Conservation (phyloP, 2,329 filamentous ascomycete species). For the Ophiostoma himal-ulmi region DNA sequence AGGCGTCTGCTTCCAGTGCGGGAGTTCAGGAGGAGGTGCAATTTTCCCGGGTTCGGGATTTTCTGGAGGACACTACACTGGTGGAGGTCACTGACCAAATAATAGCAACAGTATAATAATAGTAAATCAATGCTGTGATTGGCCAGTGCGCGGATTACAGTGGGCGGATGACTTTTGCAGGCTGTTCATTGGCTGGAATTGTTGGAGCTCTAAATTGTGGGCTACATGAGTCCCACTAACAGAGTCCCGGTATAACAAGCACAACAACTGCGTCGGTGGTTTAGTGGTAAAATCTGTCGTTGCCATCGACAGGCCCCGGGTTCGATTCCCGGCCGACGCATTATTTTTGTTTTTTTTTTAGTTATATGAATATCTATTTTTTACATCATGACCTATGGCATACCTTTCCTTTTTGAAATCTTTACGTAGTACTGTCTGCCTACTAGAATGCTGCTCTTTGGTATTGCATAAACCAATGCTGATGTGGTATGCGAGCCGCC, state of each 20-base stretch:
- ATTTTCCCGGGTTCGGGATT: conserved; percentile 16
- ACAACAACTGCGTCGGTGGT: neutral
- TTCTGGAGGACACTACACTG: conserved; percentile 6
- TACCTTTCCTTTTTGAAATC: no score
- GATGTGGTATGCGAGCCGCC: neutral
- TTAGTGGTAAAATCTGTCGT: neutral
- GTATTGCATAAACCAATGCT: no score
- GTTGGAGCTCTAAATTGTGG: no score
- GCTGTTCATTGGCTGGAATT: neutral
- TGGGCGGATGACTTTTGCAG: conserved; percentile 19
- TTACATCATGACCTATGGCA: no score
- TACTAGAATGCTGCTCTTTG: no score
- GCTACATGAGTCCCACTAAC: no score
- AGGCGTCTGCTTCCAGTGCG: conserved; percentile 3
- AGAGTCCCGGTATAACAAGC: no score
- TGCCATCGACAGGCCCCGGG: conserved; percentile 8
- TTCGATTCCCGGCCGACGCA: conserved; percentile 9
- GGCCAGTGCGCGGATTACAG: neutral
- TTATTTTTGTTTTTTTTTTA: neutral
- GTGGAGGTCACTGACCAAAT: neutral
- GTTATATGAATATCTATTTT: no score
- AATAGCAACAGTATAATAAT: neutral
- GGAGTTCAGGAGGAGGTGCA: conserved; percentile 10
- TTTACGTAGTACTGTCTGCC: no score
- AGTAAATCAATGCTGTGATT: conserved; percentile 3